phyloP scores from a whole-genome alignment of 2,329 filamentous ascomycete species.

The Drechslerella stenobrocha region DNA sequence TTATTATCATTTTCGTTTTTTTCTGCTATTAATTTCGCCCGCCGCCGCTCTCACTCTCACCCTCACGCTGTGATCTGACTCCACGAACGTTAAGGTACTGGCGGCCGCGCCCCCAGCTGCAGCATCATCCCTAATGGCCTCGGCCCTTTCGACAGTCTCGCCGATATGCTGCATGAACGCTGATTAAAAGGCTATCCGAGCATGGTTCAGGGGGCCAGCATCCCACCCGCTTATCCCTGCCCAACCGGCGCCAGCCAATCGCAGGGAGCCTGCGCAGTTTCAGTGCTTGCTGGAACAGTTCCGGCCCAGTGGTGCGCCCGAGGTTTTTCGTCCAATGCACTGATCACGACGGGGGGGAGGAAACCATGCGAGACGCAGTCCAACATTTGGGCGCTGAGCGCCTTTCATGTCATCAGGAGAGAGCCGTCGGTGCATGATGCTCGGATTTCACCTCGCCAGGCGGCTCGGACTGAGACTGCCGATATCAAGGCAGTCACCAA shows the following conservation, averaged over 20 bases:
- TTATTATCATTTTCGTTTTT: constrained; percentile 16
- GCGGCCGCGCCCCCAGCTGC: not conserved
- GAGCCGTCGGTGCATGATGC: constrained; percentile 2
- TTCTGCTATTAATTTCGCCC: constrained; percentile 20
- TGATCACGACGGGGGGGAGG: constrained; percentile 7
- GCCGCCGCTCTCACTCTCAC: constrained; percentile 7
- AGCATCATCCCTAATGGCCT: constrained; percentile 41
- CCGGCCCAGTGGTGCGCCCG: constrained; percentile 46
- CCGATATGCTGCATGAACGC: constrained; percentile 47
- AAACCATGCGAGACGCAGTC: constrained; percentile 34
- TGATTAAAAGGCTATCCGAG: constrained; percentile 49
- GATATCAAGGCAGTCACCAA: constrained; percentile 44
- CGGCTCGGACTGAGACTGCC: constrained; percentile 43
- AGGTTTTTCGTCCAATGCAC: constrained; percentile 14
- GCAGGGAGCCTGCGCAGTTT: constrained; percentile 41
- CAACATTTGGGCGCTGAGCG: constrained; percentile 2
- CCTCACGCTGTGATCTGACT: constrained; percentile 11
- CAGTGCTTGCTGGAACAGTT: constrained; percentile 40
- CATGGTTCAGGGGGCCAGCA: constrained; percentile 45
- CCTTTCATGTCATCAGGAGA: constrained; percentile 5
- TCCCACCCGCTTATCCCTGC: constrained; percentile 45
- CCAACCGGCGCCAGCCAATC: constrained; percentile 46
- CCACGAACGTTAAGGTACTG: constrained; percentile 21
- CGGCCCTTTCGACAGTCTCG: constrained; percentile 45
- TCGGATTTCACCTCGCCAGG: constrained; percentile 26